These are phyloP conservation scores for Xylariaceae sp. DNA, from an alignment of 2,329 filamentous ascomycete species.

Conservation along the genomic window DNA sequence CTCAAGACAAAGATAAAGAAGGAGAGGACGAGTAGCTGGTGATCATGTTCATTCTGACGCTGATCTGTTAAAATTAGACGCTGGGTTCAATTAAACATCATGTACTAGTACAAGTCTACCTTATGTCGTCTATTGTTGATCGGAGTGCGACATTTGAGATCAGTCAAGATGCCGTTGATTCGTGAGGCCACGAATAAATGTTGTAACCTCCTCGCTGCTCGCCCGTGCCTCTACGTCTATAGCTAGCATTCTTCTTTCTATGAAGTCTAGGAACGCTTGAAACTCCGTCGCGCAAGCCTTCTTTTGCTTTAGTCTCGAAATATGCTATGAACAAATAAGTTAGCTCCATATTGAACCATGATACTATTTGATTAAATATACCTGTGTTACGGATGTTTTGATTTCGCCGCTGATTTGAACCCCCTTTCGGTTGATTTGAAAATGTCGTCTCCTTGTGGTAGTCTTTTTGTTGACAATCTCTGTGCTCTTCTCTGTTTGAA, in stretches of 20 bases:
- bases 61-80: no score
- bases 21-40: no score
- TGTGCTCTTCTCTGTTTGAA: not conserved
- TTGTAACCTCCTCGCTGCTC: not conserved
- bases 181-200: not conserved
- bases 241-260: slow-evolving; percentile 1
- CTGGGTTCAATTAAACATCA: no score
- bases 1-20: no score
- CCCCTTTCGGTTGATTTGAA: not conserved
- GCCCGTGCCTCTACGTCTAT: not conserved
- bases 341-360: not conserved
- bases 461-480: not conserved
- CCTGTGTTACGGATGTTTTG: not conserved
- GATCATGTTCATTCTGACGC: no score
- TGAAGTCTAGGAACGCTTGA: slow-evolving; percentile 1
- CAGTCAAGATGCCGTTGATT: not conserved
- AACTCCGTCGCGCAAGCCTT: not conserved
- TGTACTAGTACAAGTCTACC: no score
- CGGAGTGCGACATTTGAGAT: no score
- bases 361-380: not conserved
- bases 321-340: not conserved
- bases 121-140: no score
- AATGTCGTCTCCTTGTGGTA: not conserved
- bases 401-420: not conserved
- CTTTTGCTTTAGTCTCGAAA: not conserved